Evolutionary conservation across 2,329 filamentous ascomycete species (phyloP), one percentile per base, ranked within the genome.

Genomic region (Macrophomina tecta): DNA sequence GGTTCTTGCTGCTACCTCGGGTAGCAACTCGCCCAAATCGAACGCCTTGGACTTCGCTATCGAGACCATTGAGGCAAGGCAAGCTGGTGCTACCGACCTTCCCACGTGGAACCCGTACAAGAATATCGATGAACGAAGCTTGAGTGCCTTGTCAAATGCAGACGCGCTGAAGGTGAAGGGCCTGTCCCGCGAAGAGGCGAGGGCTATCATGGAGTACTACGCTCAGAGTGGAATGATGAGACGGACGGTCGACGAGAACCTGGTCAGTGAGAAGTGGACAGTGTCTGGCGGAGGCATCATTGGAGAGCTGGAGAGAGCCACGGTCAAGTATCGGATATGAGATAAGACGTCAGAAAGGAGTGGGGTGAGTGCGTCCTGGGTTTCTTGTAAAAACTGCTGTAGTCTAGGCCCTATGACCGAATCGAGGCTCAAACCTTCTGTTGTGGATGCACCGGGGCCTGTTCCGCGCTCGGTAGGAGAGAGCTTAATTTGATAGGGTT

Each of bases 171-270:
- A 86, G 23, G 75, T 97, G 23, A 84, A 86, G 49, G 91, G 92
- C 8, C 74, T 97, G 71, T 90, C 83, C 72, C 91, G 90, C 79
- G 80, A 85, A 1, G 94, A 98, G 80, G 89, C 92, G 11, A 87
- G 90, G 68, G 85, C 88, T 0, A 83, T 97, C 72, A 90, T 98
- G 88, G 93, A 97, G 82, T 98, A 97, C 81, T 98, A 94, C 84
- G 93, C 92, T 5, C 88, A 87, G 42, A 96, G 92, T 77, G 95
- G 94, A 12, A 83, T 97, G 76, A 77, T 97, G 75, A 87, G 91
- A 70, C 83, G 86, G 69, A 84, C 82, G 53, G 84, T 97, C 60
- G 89, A 91, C 73, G 89, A 94, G 74, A 82, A 82, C 69, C 84
- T 86, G 69, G 90, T 97, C 42, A 84, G 86, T 28, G 91, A 96